Base-by-base conservation (phyloP, 768 basidiomycete species). In the Tylopilus intermedius region DNA sequence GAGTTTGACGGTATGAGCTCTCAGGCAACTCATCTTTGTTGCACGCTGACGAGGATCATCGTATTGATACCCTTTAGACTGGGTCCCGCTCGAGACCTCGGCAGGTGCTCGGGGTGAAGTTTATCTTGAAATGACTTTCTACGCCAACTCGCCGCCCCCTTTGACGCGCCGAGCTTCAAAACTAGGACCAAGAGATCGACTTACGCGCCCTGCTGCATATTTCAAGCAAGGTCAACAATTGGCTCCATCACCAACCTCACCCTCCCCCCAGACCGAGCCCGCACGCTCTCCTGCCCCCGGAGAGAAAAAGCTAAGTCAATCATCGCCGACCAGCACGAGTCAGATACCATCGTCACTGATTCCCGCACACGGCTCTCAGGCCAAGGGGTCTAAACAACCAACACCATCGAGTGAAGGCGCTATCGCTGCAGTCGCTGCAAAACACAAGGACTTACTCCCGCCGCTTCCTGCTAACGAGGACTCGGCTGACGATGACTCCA, bases 111-210 rank as follows among this genome's bases (percentile, higher is more conserved):
- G 89, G 22, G 94, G 94, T 6, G 90, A 96, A 49, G 58, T 95
- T 9, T 96, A 90, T 65, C 77, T 96, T 14, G 94, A 97, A 68
- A 87, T 96, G 82, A 97, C 94, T 1, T 97, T 84, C 73, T 97
- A 82, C 69, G 80, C 91, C 3, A 82, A 86, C 50, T 79, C 76
- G 4, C 81, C 84, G 8, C 73, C 77, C n/a, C 70, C 83, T 30
- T 60, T 81, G 38, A 66, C 63, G 26, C 73, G 80, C 50, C 73
- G 79, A 24, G 76, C 80, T 42, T 80, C 82, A 22, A 84, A 83
- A 58, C 61, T 83, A 10, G 64, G 65, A 1, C 75, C 78, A 18
- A 69, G 75, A 4, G 81, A 83, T 47, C 72, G 82, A 39, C 67
- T 84, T 38, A 68, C 72, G 24, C 76, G 77, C n/a, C 75, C 78